Percentiles rank a stretch among this genome's conserved stretches.
These are phyloP conservation scores for Trichomonascaceae sp. DNA, from an alignment of 1,139 yeast species.

Conservation along the genomic window DNA sequence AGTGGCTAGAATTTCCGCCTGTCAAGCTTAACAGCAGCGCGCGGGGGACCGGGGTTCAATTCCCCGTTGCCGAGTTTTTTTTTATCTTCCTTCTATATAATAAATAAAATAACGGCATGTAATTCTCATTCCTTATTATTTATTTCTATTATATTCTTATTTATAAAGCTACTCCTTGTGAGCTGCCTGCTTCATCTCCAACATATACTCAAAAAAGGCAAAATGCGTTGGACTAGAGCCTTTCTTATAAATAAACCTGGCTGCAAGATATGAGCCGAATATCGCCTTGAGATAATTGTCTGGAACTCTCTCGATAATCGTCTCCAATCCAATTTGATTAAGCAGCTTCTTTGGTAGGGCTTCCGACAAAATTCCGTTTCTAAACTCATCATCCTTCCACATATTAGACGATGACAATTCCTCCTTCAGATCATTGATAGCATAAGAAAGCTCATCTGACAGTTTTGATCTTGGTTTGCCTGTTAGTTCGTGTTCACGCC, in stretches of 20 bases:
- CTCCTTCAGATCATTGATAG: conserved; percentile 85
- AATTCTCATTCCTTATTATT: neutral
- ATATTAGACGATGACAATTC: conserved; percentile 76
- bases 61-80: conserved; percentile 16
- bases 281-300: conserved; percentile 81
- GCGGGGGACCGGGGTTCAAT: conserved; percentile 18
- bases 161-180: neutral
- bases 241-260: conserved; percentile 79
- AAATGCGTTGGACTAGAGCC: conserved; percentile 78
- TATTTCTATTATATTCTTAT: neutral
- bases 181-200: conserved; percentile 23
- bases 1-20: conserved; percentile 17
- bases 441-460: conserved; percentile 77
- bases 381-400: conserved; percentile 79
- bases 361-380: conserved; percentile 67
- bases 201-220: conserved; percentile 74
- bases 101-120: no score
- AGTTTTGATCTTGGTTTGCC: conserved; percentile 68
- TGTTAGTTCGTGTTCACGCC: conserved; percentile 69
- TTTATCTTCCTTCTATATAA: no score
- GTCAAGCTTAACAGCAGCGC: conserved; percentile 14
- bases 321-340: conserved; percentile 67
- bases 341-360: conserved; percentile 76
- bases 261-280: conserved; percentile 85
- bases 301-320: conserved; percentile 73